Conservation (phyloP, 441 rosid genomes). For the Aleurites moluccanus region DNA sequence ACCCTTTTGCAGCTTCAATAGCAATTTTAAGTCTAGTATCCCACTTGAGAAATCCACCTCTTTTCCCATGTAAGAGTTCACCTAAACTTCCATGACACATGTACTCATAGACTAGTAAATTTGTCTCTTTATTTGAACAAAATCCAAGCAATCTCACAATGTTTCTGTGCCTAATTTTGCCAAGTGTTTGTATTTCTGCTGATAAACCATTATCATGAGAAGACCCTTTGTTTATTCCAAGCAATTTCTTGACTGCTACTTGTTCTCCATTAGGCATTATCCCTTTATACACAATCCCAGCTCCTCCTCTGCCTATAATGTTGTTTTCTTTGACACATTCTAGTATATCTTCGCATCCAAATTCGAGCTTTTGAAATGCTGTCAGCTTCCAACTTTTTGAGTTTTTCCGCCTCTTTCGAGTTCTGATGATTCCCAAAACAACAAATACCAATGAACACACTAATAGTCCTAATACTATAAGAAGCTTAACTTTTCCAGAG, state of each 20-base stretch:
- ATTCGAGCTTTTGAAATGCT: slow-evolving; percentile 73
- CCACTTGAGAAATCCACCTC: slow-evolving; percentile 64
- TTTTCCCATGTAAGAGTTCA: slow-evolving; percentile 70
- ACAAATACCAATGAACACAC: slow-evolving; percentile 60
- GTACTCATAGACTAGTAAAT: slow-evolving; percentile 73
- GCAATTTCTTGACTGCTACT: slow-evolving; percentile 78
- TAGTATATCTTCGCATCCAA: slow-evolving; percentile 56
- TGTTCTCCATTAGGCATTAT: slow-evolving; percentile 70
- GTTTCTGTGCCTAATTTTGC: slow-evolving; percentile 69
- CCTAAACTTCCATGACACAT: slow-evolving; percentile 85
- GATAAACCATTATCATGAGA: slow-evolving; percentile 74
- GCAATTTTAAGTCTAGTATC: slow-evolving; percentile 67
- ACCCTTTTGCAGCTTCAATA: slow-evolving; percentile 71
- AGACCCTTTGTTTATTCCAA: slow-evolving; percentile 60
- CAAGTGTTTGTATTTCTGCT: slow-evolving; percentile 78
- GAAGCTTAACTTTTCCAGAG: slow-evolving; percentile 54
- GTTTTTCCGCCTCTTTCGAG: slow-evolving; percentile 40
- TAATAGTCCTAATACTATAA: slow-evolving; percentile 63
- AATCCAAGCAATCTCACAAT: slow-evolving; percentile 67
- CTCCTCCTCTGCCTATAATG: slow-evolving; percentile 79
- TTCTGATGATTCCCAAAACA: slow-evolving; percentile 56
- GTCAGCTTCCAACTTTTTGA: slow-evolving; percentile 70
- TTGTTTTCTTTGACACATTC: slow-evolving; percentile 79
- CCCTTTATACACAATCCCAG: slow-evolving; percentile 74
- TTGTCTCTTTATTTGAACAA: slow-evolving; percentile 62